A percentile compares a stretch with the other conserved stretches of the same genome.
Conservation (phyloP, 2,329 filamentous ascomycete species). For the Exophiala mesophila region DNA sequence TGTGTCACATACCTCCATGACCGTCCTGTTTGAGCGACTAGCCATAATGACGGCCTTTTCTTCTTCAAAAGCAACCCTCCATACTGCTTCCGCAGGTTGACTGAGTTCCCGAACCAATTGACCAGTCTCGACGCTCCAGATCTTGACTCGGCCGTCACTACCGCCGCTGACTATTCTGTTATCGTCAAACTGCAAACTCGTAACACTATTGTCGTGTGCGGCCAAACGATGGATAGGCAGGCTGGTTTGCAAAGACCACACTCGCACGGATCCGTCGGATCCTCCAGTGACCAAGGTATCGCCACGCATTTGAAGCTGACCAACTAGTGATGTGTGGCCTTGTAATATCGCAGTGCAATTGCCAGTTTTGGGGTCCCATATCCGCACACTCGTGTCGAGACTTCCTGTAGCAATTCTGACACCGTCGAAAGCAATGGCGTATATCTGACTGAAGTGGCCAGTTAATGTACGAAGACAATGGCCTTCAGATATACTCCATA, state of each 20-base stretch:
- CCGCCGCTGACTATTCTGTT: slow-evolving; percentile 92
- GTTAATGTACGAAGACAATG: slow-evolving; percentile 83
- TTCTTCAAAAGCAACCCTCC: slow-evolving; percentile 96
- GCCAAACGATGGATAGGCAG: slow-evolving; percentile 89
- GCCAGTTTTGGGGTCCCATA: slow-evolving; percentile 88
- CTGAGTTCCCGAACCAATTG: slow-evolving; percentile 87
- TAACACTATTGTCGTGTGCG: slow-evolving; percentile 97
- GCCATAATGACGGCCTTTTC: slow-evolving; percentile 98
- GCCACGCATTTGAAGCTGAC: slow-evolving; percentile 90
- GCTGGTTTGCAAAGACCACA: slow-evolving; percentile 91
- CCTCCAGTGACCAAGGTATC: slow-evolving; percentile 94
- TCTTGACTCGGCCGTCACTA: slow-evolving; percentile 95
- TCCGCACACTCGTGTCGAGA: slow-evolving; percentile 90
- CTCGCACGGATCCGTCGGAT: slow-evolving; percentile 89
- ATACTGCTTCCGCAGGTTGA: slow-evolving; percentile 87
- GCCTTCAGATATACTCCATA: slow-evolving; percentile 97
- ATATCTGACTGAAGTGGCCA: slow-evolving; percentile 98
- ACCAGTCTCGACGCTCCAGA: slow-evolving; percentile 93
- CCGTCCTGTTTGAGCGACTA: slow-evolving; percentile 73
- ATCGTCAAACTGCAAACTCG: slow-evolving; percentile 94
- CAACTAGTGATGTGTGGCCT: slow-evolving; percentile 93
- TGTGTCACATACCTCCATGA: slow-evolving; percentile 79
- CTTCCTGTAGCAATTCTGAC: slow-evolving; percentile 90
- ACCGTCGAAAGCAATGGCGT: slow-evolving; percentile 96
- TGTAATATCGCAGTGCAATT: slow-evolving; percentile 88